Percentiles rank a stretch among this genome's conserved stretches.
These are phyloP conservation scores for Stachybotrys chartarum DNA, from an alignment of 2,329 filamentous ascomycete genomes.

Conservation along the genomic window DNA sequence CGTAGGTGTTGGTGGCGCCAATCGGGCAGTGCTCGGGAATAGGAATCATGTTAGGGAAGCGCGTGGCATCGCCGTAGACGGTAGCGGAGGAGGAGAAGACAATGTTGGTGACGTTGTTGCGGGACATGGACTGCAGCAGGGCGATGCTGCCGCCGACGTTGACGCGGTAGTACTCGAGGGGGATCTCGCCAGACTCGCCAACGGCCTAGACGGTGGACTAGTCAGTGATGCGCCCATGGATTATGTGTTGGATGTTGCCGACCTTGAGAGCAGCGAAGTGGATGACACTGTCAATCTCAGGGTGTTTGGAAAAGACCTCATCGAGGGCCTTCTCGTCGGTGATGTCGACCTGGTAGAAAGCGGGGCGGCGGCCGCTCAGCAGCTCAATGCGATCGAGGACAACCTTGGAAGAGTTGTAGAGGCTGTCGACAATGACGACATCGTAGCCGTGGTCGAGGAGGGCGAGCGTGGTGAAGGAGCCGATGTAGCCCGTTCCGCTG, in stretches of 20 bases:
- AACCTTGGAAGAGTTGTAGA: slow-evolving; percentile 94
- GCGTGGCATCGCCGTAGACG: slow-evolving; percentile 95
- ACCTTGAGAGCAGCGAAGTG: slow-evolving; percentile 98
- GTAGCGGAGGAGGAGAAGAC: slow-evolving; percentile 98
- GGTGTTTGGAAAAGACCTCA: slow-evolving; percentile 80
- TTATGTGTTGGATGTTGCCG: slow-evolving; percentile 15
- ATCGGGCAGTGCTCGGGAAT: slow-evolving; percentile 96
- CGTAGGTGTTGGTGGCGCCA: slow-evolving; percentile 95
- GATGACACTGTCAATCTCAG: slow-evolving; percentile 94
- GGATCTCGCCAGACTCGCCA: slow-evolving; percentile 88
- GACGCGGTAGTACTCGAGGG: slow-evolving; percentile 95
- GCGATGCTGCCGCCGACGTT: slow-evolving; percentile 90
- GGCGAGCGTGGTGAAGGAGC: slow-evolving; percentile 89
- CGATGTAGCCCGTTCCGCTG: slow-evolving; percentile 98
- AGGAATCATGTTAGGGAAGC: slow-evolving; percentile 96
- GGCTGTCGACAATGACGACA: slow-evolving; percentile 91
- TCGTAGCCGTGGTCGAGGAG: slow-evolving; percentile 93
- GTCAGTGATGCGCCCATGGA: neutral
- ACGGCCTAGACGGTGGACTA: slow-evolving; percentile 58
- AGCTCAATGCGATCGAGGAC: slow-evolving; percentile 92
- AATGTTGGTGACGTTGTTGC: slow-evolving; percentile 89
- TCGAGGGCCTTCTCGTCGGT: slow-evolving; percentile 80
- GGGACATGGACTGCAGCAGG: slow-evolving; percentile 79
- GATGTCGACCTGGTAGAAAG: slow-evolving; percentile 81
- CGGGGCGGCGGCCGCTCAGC: slow-evolving; percentile 79